Evolutionary conservation across 768 basidiomycete genomes (phyloP), one percentile per base, ranked within the genome.

Genomic region (Mycena sanguinolenta): DNA sequence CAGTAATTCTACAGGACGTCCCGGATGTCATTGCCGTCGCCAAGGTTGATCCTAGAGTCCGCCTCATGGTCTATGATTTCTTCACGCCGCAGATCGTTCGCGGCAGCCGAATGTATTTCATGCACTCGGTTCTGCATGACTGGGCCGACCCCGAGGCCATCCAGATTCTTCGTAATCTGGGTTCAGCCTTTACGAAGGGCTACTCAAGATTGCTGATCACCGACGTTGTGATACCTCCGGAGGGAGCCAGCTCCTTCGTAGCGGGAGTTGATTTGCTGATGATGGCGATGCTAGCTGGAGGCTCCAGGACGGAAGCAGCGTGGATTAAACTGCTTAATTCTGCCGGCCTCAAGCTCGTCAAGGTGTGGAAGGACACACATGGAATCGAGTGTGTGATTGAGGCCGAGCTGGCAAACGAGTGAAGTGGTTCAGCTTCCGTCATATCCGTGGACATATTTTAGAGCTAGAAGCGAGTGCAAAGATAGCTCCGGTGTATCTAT

Each of bases 381-480:
- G 25, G 25, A 23, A 50, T 50, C 23, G 49, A 50, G 49, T 50
- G 49, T 50, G 49, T 50, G 23, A 50, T 50, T 50, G 49, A 50
- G 23, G 49, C 49, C 49, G 49, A 50, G 49, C 25, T 50, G 49
- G 49, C 25, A 2, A 21, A 46, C 8, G 19, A 21, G 44, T 46
- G 21, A n/a, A 46, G 21, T 3, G 44, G n/a, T 5, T 42, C 5
- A 4, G 14, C 17, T 42, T 42, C 17, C 32, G 32, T 34, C 32
- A 10, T 10, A 34, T 34, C 10, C 32, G 10, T 10, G 32, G 32
- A 4, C 4, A 34, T 10, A 34, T 34, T 34, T 34, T 10, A 5
- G 10, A 10, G 10, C 6, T 34, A 34, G 32, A 34, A 34, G 32
- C 32, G 32, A 34, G 4, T 34, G 32, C 32, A n/a, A n/a, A n/a